These are phyloP conservation scores for Trametes punicea DNA, from an alignment of 768 basidiomycete species.

Conservation along the genomic window DNA sequence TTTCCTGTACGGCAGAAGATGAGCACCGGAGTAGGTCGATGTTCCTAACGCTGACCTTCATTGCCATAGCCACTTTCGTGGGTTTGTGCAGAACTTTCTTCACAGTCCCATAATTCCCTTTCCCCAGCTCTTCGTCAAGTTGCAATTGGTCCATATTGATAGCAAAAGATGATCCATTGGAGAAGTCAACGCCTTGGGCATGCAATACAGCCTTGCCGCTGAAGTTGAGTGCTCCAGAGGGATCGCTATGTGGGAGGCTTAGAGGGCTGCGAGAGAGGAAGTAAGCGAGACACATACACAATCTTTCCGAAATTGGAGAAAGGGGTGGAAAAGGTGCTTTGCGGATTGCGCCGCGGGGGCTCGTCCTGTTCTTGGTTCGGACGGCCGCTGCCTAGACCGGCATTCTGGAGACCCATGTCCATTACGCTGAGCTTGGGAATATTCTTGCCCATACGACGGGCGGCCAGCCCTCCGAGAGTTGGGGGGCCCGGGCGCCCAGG, in stretches of 20 bases:
- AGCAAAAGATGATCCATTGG: constrained; percentile 82
- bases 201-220: constrained; percentile 90
- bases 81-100: constrained; percentile 93
- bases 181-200: constrained; percentile 85
- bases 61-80: constrained; percentile 95
- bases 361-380: constrained; percentile 43
- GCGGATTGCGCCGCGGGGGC: constrained; percentile 31
- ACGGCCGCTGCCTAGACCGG: constrained; percentile 69
- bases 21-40: background rate
- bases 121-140: constrained; percentile 89
- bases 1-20: constrained; percentile 63
- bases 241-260: constrained; percentile 61
- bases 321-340: constrained; percentile 58
- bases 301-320: constrained; percentile 94
- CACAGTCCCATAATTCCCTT: constrained; percentile 96
- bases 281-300: constrained; percentile 57
- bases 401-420: constrained; percentile 49
- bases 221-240: constrained; percentile 94
- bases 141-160: constrained; percentile 95
- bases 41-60: constrained; percentile 69
- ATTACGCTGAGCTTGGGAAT: constrained; percentile 43
- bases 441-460: constrained; percentile 23
- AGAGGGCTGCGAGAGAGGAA: background rate
- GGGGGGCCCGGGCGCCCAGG: constrained; percentile 14
- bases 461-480: constrained; percentile 26